These are phyloP conservation scores for Blastobotrys ciferrii DNA, from an alignment of 1,139 yeast genomes.

Conservation along the genomic window DNA sequence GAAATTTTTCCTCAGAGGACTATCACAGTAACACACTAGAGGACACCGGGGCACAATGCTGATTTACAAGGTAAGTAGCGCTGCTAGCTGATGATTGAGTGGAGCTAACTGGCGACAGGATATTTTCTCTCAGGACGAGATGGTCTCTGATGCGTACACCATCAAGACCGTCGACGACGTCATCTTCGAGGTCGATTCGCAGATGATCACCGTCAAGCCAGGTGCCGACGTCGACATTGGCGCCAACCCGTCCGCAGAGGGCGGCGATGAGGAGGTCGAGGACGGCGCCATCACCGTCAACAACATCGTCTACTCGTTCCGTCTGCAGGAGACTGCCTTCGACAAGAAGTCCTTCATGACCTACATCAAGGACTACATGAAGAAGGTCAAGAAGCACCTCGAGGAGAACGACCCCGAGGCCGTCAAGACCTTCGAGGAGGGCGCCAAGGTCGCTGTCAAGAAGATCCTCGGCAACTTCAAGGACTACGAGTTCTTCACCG, in stretches of 20 bases:
- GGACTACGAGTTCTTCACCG: conserved; percentile 99
- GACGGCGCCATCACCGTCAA: conserved; percentile 86
- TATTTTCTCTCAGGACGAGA: conserved; percentile 89
- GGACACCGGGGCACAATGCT: conserved; percentile 27
- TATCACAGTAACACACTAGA: conserved; percentile 7
- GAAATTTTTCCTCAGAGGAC: neutral
- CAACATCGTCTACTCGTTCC: conserved; percentile 98
- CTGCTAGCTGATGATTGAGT: neutral
- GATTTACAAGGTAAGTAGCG: conserved; percentile 32
- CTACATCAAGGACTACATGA: conserved; percentile 99
- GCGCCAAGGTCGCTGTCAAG: conserved; percentile 93
- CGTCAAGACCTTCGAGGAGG: conserved; percentile 88
- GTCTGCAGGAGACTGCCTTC: conserved; percentile 90
- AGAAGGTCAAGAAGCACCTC: conserved; percentile 84
- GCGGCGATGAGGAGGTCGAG: conserved; percentile 74
- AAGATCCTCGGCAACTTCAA: conserved; percentile 91
- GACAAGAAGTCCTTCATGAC: conserved; percentile 97
- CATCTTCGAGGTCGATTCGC: conserved; percentile 95
- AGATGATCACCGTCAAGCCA: conserved; percentile 77
- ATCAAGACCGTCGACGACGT: conserved; percentile 79
- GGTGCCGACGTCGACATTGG: conserved; percentile 96
- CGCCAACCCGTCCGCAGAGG: conserved; percentile 99
- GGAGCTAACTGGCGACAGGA: conserved; percentile 43
- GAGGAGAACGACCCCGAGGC: conserved; percentile 86
- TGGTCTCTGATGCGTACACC: conserved; percentile 97